Conservation (phyloP, 495 filamentous ascomycete species). For the Xylaria intraflava region DNA sequence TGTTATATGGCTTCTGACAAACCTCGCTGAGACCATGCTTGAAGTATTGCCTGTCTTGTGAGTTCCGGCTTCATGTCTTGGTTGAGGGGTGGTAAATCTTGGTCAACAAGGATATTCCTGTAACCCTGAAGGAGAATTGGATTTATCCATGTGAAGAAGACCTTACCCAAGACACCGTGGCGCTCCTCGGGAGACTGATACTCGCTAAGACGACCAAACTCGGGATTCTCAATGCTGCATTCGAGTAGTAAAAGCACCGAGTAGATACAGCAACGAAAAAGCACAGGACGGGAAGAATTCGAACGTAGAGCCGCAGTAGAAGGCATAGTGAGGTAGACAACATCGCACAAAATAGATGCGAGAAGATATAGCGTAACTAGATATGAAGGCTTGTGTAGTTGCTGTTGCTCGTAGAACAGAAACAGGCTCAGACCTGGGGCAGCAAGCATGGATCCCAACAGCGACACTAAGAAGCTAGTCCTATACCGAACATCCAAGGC, state of each 20-base stretch:
- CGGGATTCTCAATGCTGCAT: too few species aligned
- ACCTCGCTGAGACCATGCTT: conserved; percentile 32
- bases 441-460: conserved; percentile 22
- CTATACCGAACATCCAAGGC: not conserved
- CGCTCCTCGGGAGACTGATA: conserved; percentile 42
- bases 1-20: conserved; percentile 3
- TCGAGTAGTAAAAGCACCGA: too few species aligned
- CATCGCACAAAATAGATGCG: too few species aligned
- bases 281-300: too few species aligned
- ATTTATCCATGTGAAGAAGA: conserved; percentile 59
- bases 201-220: too few species aligned
- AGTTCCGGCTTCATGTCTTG: conserved; percentile 36
- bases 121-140: conserved; percentile 49
- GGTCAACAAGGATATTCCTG: conserved; percentile 32
- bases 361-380: too few species aligned
- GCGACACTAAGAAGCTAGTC: not conserved
- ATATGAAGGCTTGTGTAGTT: too few species aligned
- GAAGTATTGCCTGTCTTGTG: conserved; percentile 32
- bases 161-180: conserved; percentile 32
- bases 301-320: too few species aligned
- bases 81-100: conserved; percentile 39
- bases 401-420: conserved; percentile 8
- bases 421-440: conserved; percentile 24
- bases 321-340: too few species aligned
- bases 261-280: too few species aligned